phyloP scores from a whole-genome alignment of 768 basidiomycete genomes.

The Boletus sp. region DNA sequence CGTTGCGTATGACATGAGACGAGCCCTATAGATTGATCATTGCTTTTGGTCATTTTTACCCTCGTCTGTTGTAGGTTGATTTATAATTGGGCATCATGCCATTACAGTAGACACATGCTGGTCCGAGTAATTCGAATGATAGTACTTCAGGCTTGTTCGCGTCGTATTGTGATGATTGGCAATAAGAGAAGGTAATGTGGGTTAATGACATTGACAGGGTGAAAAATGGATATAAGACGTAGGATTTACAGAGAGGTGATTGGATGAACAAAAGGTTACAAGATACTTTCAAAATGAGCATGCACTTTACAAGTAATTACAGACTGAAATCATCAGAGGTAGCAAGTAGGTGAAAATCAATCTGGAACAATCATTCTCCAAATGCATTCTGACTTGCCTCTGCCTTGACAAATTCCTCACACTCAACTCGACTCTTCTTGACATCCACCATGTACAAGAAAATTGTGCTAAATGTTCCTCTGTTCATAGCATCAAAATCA shows the following conservation, averaged over 20 bases:
- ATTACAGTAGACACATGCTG: too few species aligned
- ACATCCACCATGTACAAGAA: conserved; percentile 66
- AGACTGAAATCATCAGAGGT: not conserved
- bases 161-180: too few species aligned
- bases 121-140: too few species aligned
- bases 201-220: too few species aligned
- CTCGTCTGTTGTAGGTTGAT: not conserved
- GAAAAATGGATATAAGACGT: not conserved
- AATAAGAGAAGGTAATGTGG: too few species aligned
- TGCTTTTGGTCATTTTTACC: not conserved
- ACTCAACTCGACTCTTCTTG: conserved; percentile 61
- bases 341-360: not conserved
- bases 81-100: not conserved
- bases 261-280: not conserved
- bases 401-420: conserved; percentile 57
- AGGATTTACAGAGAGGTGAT: too few species aligned
- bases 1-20: conserved; percentile 22
- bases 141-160: too few species aligned
- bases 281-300: too few species aligned
- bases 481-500: not conserved
- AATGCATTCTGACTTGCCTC: conserved; percentile 40
- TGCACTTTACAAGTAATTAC: too few species aligned
- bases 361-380: conserved; percentile 7
- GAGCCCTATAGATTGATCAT: not conserved
- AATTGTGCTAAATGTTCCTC: conserved; percentile 35